Evolutionary conservation across 2,329 filamentous ascomycete species (phyloP), one percentile per base, ranked within the genome.

Genomic region (Lasiodiplodia gonubiensis): DNA sequence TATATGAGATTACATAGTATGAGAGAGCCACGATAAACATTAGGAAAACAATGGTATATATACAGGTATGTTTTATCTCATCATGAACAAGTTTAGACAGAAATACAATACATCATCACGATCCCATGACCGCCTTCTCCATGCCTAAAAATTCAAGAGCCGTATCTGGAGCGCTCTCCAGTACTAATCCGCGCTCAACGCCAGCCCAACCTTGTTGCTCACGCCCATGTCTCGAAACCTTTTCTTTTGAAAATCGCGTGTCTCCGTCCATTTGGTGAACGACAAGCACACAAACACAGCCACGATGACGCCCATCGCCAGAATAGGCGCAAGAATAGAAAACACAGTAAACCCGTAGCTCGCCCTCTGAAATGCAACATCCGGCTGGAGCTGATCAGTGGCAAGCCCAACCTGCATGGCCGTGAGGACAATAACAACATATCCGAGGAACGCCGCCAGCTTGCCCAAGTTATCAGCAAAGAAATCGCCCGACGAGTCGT

Each of bases 331-430:
- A 23, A 52, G 16, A 11, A 64, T 64, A 4, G 60, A 37, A 14
- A 64, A 64, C 5, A 64, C 35, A 2, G 60, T 52, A 12, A 66
- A 66, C 4, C 64, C 64, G 18, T 66, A 66, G 0, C 35, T 48
- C 6, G 48, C 33, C 10, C 11, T 16, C 10, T 66, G 64, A 8
- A 66, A 66, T 2, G 21, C 7, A 21, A 48, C 8, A 33, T 33
- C 30, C 30, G 2, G 6, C 25, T 48, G 49, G 2, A 66, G 64
- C 4, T 35, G 3, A 2, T 10, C 7, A 5, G 64, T 66, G 6
- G 14, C 64, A 5, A 66, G 14, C n/a, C 64, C 64, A 14, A 66
- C 64, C 21, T 66, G 64, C 49, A 66, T 39, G 12, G 64, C 64
- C 1, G 64, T 48, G 33, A 66, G 8, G 2, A 59, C 51, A 7